Conservation (phyloP, 768 basidiomycete genomes). For the Tulasnella calospora region DNA sequence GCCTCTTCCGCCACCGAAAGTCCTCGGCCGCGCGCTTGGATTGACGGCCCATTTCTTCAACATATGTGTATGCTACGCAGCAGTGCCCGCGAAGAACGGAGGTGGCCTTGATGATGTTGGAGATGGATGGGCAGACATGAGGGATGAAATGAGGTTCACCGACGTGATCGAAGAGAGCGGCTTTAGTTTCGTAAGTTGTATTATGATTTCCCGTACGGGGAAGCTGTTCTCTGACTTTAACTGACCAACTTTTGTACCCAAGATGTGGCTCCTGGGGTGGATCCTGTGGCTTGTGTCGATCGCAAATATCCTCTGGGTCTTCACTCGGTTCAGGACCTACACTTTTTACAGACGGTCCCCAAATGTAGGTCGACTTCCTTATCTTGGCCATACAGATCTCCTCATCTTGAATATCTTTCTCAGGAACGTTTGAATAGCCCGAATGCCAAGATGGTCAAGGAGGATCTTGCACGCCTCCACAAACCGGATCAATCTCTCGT, state of each 20-base stretch:
- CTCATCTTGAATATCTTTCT: neutral
- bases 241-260: neutral
- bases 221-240: neutral
- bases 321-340: constrained; percentile 26
- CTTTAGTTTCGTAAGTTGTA: neutral
- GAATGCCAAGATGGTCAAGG: constrained; percentile 24
- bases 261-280: constrained; percentile 19
- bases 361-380: neutral
- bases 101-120: neutral
- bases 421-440: constrained; percentile 26
- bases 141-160: neutral
- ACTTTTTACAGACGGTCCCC: constrained; percentile 13
- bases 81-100: neutral
- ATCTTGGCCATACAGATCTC: neutral
- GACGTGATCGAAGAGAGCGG: neutral
- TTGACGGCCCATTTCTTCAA: constrained; percentile 62
- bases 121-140: constrained; percentile 4
- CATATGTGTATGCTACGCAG: constrained; percentile 44
- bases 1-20: constrained; percentile 62
- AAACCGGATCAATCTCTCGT: neutral
- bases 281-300: constrained; percentile 21
- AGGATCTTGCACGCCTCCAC: constrained; percentile 13
- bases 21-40: constrained; percentile 62
- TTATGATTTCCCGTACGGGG: neutral
- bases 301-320: constrained; percentile 23